Base-by-base conservation (phyloP, 352 stramenopile genomes). In the Globisporangium lucens region DNA sequence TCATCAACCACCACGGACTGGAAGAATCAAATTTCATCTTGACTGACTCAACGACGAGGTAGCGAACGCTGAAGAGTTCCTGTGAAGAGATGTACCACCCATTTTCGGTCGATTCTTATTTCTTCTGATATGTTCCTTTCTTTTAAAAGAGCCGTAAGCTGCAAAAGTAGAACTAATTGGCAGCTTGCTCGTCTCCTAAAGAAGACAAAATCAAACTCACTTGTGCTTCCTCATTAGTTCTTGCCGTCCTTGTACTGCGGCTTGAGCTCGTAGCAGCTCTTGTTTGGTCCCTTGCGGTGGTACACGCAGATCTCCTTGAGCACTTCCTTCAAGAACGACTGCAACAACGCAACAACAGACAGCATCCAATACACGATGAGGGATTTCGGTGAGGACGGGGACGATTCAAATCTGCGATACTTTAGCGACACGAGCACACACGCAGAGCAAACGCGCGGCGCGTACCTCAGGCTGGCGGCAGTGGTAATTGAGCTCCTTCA, bases 231-330 rank as follows among this genome's bases (percentile, higher is more conserved):
- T 27, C 47, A 27, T 13, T 80, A 81, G 36, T 70, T 61, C 38
- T 80, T 83, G 20, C 76, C 74, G 71, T 92, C 85, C 74, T 96
- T 96, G 85, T 93, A 94, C 71, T 96, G 86, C 36, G 86, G 80
- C 70, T 94, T 93, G 38, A 96, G 76, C 74, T 96, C 88, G 79
- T 96, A 94, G 77, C 87, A 94, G 69, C 84, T 94, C 68, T 96
- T 96, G 83, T 96, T 96, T 4, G 88, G 88, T 8, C 86, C 86
- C 74, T 93, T 94, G 74, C 87, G 87, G 69, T 94, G 86, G 74
- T 96, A 96, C 47, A 90, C 77, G 73, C 88, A 96, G 58, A 96
- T 96, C 61, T 96, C 88, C 71, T 93, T 93, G 30, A 96, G 82
- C 57, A 96, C 79, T 59, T 96, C 86, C 67, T 96, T 96, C 56